Base-by-base conservation (phyloP, 441 rosid genomes). In the Viola pubescens region DNA sequence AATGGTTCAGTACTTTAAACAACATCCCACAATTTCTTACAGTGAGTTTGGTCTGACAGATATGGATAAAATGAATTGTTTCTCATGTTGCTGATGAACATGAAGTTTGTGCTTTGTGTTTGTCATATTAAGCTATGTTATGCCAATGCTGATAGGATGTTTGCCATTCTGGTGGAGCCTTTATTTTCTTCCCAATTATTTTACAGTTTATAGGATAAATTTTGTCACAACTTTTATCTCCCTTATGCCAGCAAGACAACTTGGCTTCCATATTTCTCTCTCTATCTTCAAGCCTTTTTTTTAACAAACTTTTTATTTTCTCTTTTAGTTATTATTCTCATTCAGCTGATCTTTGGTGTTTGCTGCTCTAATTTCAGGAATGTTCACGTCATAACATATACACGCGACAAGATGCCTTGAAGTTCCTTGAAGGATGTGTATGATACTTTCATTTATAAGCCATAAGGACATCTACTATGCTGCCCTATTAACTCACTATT, bases 371-470 rank as follows among this genome's bases (percentile, higher is more conserved):
- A 64, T 76, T 74, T 70, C 83, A 92, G 98, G 98, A 92, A 76
- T 92, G 95, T 71, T 81, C 83, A 34, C 71, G 73, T 62, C 68
- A 69, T 43, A 78, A 75, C 49, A 76, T 92, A 58, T 73, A 70
- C 71, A 84, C 96, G 14, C 83, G 64, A 56, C 71, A 71, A 63
- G 79, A 86, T 74, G 98, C 98, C 47, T 70, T 89, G 75, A 87
- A 79, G 16, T 82, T 73, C 72, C 97, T 92, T 42, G 96, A 89
- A 68, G 71, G 77, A 59, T 81, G 82, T 94, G 98, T 92, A 55
- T 60, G 48, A 46, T 64, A 11, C 64, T 70, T 53, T 61, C 56
- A 13, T 45, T 60, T 38, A 13, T 9, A 19, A 7, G 9, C 6
- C 38, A 43, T 40, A 54, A 38, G n/a, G 6, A 11, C 9, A 10